Conservation (phyloP, 2,329 filamentous ascomycete species). For the Diplodia sapinea region DNA sequence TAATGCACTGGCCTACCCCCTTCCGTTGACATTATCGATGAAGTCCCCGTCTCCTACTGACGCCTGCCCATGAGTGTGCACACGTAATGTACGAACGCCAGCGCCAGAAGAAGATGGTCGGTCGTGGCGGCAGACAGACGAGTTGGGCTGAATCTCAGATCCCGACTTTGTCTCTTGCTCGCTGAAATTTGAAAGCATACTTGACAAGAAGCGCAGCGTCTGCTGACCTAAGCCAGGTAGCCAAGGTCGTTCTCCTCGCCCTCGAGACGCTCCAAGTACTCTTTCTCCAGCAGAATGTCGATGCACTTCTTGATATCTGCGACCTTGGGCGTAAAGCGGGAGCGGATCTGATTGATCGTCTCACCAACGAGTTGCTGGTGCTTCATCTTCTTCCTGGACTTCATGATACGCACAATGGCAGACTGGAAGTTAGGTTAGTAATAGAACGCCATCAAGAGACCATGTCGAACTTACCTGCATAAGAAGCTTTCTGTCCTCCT, state of each 20-base stretch:
- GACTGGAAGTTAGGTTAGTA: slow-evolving; percentile 66
- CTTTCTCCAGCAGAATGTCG: slow-evolving; percentile 97
- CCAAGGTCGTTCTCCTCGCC: slow-evolving; percentile 79
- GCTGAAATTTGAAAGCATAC: not conserved
- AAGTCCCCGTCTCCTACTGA: slow-evolving; percentile 6
- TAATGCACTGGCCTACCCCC: slow-evolving; percentile 7
- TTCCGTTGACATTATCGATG: not conserved
- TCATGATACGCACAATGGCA: slow-evolving; percentile 99
- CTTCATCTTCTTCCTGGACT: slow-evolving; percentile 98
- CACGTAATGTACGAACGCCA: slow-evolving; percentile 13
- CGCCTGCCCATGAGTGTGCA: slow-evolving; percentile 14
- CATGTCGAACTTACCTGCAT: slow-evolving; percentile 76
- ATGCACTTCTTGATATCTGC: slow-evolving; percentile 99
- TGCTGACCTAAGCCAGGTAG: slow-evolving; percentile 73
- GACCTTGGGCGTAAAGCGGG: slow-evolving; percentile 90
- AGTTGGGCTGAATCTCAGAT: not conserved
- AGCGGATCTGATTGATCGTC: slow-evolving; percentile 93
- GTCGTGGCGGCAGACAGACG: not conserved
- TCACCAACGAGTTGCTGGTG: slow-evolving; percentile 92
- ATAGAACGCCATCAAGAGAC: no score
- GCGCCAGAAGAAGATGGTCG: slow-evolving; percentile 3
- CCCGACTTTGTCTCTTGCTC: not conserved
- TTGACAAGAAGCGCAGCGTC: not conserved
- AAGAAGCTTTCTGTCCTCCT: slow-evolving; percentile 94
- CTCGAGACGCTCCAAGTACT: slow-evolving; percentile 94